Evolutionary conservation across 1,284 basidiomycete species (phyloP).

Genomic region (Ganoderma leucocontextum): DNA sequence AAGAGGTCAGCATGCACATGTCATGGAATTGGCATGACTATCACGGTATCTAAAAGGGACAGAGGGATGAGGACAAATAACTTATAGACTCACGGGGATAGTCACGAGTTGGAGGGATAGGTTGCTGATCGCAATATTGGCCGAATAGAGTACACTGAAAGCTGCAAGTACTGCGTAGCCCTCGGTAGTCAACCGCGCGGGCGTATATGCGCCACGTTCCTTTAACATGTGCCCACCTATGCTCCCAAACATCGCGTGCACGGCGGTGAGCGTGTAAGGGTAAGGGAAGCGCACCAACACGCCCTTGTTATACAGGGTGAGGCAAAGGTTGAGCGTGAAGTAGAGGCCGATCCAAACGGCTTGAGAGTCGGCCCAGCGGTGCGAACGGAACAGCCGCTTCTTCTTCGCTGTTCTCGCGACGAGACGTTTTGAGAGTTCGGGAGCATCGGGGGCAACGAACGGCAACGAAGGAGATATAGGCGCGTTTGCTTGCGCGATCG

Average conservation of each 20-base stretch:
- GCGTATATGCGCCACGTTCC: conserved; percentile 66
- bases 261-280: conserved; percentile 89
- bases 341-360: conserved; percentile 80
- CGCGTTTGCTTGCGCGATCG: conserved; percentile 21
- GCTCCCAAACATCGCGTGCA: conserved; percentile 86
- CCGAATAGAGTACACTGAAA: conserved; percentile 89
- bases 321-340: conserved; percentile 87
- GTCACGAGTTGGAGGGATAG: conserved; percentile 89
- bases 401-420: conserved; percentile 9
- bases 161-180: conserved; percentile 74
- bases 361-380: conserved; percentile 44
- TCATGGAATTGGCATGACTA: background rate
- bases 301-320: conserved; percentile 93
- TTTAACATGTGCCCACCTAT: conserved; percentile 81
- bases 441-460: conserved; percentile 35
- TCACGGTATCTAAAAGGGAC: background rate
- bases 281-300: conserved; percentile 91
- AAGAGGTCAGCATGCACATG: background rate
- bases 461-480: conserved; percentile 33
- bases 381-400: conserved; percentile 1
- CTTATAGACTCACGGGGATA: conserved; percentile 75
- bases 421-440: conserved; percentile 20
- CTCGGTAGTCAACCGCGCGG: conserved; percentile 60
- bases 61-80: background rate
- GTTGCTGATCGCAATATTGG: conserved; percentile 95